Evolutionary conservation across 495 filamentous ascomycete species (phyloP).

Genomic region (Thozetella sp.): DNA sequence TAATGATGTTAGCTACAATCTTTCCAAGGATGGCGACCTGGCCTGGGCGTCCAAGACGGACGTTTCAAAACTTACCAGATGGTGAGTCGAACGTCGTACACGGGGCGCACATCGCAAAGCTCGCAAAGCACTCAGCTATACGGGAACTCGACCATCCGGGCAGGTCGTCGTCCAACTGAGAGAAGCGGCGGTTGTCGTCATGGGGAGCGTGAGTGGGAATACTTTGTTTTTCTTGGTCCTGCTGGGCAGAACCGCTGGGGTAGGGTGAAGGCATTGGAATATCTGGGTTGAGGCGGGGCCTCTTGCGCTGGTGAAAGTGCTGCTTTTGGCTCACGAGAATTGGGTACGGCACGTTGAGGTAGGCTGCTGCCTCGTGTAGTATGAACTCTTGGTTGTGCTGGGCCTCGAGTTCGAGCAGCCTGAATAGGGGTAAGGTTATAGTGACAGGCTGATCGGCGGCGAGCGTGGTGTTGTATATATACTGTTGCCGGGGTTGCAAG

Average conservation of each 20-base stretch:
- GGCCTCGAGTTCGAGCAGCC: slow-evolving; percentile 26
- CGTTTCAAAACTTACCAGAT: slow-evolving; percentile 17
- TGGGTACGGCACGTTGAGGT: slow-evolving; percentile 12
- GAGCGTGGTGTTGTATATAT: slow-evolving; percentile 39
- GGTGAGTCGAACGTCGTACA: slow-evolving; percentile 38
- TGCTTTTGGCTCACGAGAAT: slow-evolving; percentile 13
- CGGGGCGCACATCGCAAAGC: slow-evolving; percentile 36
- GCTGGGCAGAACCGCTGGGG: slow-evolving; percentile 11
- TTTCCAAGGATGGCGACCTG: too few species aligned
- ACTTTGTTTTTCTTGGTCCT: slow-evolving; percentile 39
- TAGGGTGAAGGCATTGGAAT: slow-evolving; percentile 24
- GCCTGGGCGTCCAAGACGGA: too few species aligned
- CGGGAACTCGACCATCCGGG: slow-evolving; percentile 32
- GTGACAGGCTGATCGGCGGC: slow-evolving; percentile 15
- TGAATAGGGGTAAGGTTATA: slow-evolving; percentile 24
- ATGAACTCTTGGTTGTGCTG: slow-evolving; percentile 32
- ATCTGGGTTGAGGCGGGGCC: slow-evolving; percentile 32
- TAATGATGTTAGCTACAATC: slow-evolving; percentile 18
- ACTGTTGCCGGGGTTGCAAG: slow-evolving; percentile 32
- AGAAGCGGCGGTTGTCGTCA: slow-evolving; percentile 15
- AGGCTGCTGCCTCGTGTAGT: slow-evolving; percentile 32
- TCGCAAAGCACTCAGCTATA: slow-evolving; percentile 36
- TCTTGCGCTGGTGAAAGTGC: slow-evolving; percentile 28
- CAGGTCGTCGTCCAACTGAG: slow-evolving; percentile 17
- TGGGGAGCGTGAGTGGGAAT: slow-evolving; percentile 20